A percentile compares a stretch with the other conserved stretches of the same genome.
phyloP scores from a whole-genome alignment of 2,329 filamentous ascomycete species.

The Colletotrichum scovillei region DNA sequence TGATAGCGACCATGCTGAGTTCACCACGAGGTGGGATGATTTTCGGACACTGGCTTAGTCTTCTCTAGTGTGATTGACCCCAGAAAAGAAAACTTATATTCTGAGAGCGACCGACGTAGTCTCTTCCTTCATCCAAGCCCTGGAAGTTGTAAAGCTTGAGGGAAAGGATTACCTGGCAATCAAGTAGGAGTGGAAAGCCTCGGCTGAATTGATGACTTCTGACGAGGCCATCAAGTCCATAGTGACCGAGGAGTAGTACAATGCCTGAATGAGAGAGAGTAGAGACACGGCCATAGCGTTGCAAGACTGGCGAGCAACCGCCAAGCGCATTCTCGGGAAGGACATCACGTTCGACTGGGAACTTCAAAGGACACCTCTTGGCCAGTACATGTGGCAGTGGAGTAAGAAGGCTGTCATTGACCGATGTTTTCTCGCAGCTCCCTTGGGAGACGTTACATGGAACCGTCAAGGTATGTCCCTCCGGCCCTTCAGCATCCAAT shows the following conservation, averaged over 20 bases:
- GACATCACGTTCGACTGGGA: background rate
- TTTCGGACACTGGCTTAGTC: background rate
- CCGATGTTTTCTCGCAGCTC: background rate
- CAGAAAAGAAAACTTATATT: background rate
- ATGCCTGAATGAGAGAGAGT: background rate
- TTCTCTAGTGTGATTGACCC: background rate
- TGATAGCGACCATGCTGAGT: background rate
- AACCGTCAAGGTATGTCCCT: background rate
- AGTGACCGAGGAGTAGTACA: background rate
- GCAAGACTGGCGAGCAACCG: background rate
- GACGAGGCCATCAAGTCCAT: background rate
- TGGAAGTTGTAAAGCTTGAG: background rate
- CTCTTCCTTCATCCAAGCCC: background rate
- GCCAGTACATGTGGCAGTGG: background rate
- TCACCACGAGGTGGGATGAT: background rate
- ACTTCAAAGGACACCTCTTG: background rate
- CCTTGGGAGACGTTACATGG: background rate
- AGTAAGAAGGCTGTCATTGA: background rate
- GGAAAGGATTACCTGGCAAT: background rate
- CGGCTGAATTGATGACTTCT: background rate
- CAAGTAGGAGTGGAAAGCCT: background rate
- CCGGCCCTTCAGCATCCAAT: background rate
- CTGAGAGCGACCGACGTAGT: background rate
- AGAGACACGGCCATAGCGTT: background rate
- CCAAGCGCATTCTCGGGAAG: background rate